Base-by-base conservation (phyloP, 371 early-diverging fungal genomes). In the Apophysomyces trapeziformis region DNA sequence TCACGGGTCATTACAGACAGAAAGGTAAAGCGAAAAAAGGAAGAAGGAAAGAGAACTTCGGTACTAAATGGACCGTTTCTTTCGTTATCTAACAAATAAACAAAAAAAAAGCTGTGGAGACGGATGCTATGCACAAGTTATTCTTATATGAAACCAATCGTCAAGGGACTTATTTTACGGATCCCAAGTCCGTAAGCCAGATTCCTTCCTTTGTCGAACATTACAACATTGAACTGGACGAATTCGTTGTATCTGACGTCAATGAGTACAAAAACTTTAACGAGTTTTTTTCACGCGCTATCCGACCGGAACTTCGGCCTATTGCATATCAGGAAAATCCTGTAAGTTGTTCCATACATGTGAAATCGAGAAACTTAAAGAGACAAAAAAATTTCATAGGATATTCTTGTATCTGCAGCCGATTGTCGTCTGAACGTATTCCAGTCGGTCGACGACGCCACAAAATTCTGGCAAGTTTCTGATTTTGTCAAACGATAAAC, bases 281-380 rank as follows among this genome's bases (percentile, higher is more conserved):
- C 68, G 86, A 91, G 58, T 94, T 94, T 68, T 93, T 93, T 63
- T 87, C 87, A 61, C 86, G 94, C 38, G 86, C 86, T 44, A 77
- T 93, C 47, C 80, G 86, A 39, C 85, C 88, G 3, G 85, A 77
- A 12, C 83, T 81, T 14, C 76, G 93, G 26, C 77, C 81, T 0
- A 68, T 88, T 44, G 80, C 82, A 2, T 71, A 80, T 5, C 66
- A 71, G 5, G 75, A 74, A 11, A 65, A 90, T 50, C 79, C 85
- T 7, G 83, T 77, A 69, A 57, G 60, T 36, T 14, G 16, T n/a
- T 26, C 21, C 2, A 35, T 5, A 57, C 47, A 57, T n/a, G 14
- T 47, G 39, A 35, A 16, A 11, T 26, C 32, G 32, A 26, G 2
- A 26, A 26, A 26, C 32, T 26, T 26, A 26, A 26, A 26, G 32